Percentiles rank a stretch among this genome's conserved stretches.
phyloP scores from a whole-genome alignment of 202 grass and related monocot species.

The Eragrostis tef region DNA sequence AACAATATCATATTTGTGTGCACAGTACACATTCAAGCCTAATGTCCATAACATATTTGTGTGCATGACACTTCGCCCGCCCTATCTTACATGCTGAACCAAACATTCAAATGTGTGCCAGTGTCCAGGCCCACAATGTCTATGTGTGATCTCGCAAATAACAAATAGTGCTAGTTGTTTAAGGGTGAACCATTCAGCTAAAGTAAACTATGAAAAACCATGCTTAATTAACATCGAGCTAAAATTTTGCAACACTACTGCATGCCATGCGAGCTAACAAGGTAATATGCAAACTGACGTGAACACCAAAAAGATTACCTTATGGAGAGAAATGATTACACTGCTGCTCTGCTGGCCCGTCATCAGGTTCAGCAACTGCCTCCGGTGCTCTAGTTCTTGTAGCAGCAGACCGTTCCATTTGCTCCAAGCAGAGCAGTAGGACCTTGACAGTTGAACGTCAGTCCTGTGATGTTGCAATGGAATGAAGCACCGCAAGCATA shows the following conservation, averaged over 20 bases:
- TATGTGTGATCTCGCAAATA: not conserved
- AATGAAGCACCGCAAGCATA: constrained; percentile 7
- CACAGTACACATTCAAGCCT: not conserved
- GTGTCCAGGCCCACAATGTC: not conserved
- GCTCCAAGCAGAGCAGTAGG: constrained; percentile 21
- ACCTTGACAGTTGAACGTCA: constrained; percentile 18
- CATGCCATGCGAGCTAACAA: constrained; percentile 23
- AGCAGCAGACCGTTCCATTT: constrained; percentile 51
- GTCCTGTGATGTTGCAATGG: not conserved
- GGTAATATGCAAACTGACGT: constrained; percentile 5
- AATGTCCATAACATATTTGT: not conserved
- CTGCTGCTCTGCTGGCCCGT: constrained; percentile 29
- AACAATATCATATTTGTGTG: constrained; percentile 4
- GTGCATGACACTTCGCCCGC: not conserved
- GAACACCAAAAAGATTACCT: constrained; percentile 57
- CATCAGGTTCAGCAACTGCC: constrained; percentile 31
- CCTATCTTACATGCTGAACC: not conserved
- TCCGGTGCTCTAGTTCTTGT: constrained; percentile 34
- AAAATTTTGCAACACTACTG: constrained; percentile 21
- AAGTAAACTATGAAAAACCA: not conserved
- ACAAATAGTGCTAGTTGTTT: constrained; percentile 3
- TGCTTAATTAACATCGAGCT: not conserved
- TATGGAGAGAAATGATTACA: constrained; percentile 85
- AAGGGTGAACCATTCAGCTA: constrained; percentile 1
- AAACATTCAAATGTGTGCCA: not conserved